Evolutionary conservation across 2,329 filamentous ascomycete species (phyloP).

Genomic region (Talaromyces sp.): DNA sequence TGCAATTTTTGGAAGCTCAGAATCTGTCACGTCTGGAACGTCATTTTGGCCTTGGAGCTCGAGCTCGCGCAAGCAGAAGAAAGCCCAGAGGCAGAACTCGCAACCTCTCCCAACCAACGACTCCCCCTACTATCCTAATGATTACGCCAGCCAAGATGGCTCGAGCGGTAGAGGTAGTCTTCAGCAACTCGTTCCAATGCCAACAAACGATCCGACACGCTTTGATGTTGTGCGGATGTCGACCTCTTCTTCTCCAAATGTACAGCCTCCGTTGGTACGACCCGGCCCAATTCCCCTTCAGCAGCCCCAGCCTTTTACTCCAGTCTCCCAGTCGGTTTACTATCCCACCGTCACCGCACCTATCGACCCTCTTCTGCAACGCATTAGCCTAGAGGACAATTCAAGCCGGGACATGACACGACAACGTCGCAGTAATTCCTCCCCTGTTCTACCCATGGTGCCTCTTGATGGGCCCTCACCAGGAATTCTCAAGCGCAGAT

Average conservation of each 20-base stretch:
- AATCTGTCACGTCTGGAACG: conserved; percentile 54
- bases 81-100: conserved; percentile 32
- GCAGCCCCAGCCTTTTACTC: conserved; percentile 76
- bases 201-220: conserved; percentile 62
- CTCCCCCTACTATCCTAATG: conserved; percentile 3
- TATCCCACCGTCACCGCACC: conserved; percentile 46
- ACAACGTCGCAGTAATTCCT: conserved; percentile 48
- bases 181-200: conserved; percentile 64
- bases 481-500: conserved; percentile 33
- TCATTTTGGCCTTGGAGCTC: conserved; percentile 63
- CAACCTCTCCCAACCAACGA: neutral
- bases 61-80: conserved; percentile 55
- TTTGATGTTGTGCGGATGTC: conserved; percentile 55
- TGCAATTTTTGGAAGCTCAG: conserved; percentile 46
- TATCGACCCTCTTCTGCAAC: conserved; percentile 36
- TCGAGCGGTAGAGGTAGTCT: conserved; percentile 47
- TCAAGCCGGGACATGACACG: conserved; percentile 1
- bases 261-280: conserved; percentile 40
- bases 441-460: conserved; percentile 43
- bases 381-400: neutral
- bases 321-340: conserved; percentile 69
- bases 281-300: conserved; percentile 70
- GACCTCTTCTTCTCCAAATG: conserved; percentile 26
- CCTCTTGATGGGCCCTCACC: conserved; percentile 26
- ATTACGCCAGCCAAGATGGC: conserved; percentile 23